These are phyloP conservation scores for Hansenula sp. DNA, from an alignment of 1,139 yeast species.

Conservation along the genomic window DNA sequence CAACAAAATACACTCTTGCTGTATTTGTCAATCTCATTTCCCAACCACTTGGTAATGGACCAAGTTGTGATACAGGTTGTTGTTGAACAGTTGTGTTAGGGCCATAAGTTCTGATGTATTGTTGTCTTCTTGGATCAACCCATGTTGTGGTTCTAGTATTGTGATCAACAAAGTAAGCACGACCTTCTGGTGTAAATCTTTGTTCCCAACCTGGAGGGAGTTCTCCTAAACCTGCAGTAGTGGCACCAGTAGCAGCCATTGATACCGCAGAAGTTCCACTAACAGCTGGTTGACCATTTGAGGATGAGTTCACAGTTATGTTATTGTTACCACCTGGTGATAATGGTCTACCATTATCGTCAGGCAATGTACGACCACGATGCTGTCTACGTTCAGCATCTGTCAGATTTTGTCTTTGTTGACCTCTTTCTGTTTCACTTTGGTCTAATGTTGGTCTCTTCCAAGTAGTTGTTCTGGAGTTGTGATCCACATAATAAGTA, in stretches of 20 bases:
- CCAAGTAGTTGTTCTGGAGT: conserved; percentile 97
- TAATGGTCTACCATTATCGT: conserved; percentile 49
- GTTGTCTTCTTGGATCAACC: conserved; percentile 99
- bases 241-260: conserved; percentile 85
- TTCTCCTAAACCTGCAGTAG: conserved; percentile 95
- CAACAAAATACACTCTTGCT: conserved; percentile 96
- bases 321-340: conserved; percentile 31
- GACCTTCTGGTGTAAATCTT: conserved; percentile 94
- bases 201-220: conserved; percentile 99
- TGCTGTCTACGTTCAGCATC: conserved; percentile 90
- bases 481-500: conserved; percentile 96
- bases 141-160: conserved; percentile 98
- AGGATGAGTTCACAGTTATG: conserved; percentile 31
- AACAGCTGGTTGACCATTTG: conserved; percentile 41
- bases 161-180: conserved; percentile 97
- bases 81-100: conserved; percentile 86
- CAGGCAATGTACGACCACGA: conserved; percentile 87
- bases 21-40: conserved; percentile 99
- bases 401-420: conserved; percentile 52
- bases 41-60: conserved; percentile 99
- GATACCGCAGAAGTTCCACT: conserved; percentile 72
- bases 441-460: conserved; percentile 84
- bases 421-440: conserved; percentile 62
- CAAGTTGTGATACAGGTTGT: conserved; percentile 97
- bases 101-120: conserved; percentile 92